Percentiles rank a stretch among this genome's conserved stretches.
phyloP scores from a whole-genome alignment of 441 rosid genomes.

The Adansonia grandidieri region DNA sequence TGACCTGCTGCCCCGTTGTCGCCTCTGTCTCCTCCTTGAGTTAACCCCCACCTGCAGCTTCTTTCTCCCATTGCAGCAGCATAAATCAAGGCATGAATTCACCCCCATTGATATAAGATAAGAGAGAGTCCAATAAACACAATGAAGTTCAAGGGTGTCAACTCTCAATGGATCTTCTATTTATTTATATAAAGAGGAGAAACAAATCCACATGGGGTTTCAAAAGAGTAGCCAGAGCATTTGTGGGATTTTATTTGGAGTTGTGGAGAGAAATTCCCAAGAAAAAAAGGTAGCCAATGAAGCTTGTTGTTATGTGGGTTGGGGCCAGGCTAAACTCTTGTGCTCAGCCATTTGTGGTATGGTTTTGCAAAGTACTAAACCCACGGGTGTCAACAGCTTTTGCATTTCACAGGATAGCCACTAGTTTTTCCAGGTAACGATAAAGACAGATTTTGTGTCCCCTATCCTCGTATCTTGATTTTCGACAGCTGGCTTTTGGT shows the following conservation, averaged over 20 bases:
- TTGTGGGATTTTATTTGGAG: background rate
- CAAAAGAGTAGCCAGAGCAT: background rate
- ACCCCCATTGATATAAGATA: background rate
- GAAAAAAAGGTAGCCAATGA: background rate
- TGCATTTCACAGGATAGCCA: background rate
- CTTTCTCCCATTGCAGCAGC: background rate
- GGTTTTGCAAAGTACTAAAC: background rate
- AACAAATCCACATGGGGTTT: background rate
- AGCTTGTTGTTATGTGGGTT: background rate
- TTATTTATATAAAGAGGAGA: background rate
- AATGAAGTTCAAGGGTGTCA: background rate
- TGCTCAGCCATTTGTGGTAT: background rate
- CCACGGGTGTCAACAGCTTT: constrained; percentile 10
- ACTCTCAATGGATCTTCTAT: background rate
- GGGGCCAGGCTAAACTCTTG: background rate
- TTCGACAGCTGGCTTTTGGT: constrained; percentile 2
- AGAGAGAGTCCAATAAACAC: background rate
- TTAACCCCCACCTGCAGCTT: background rate
- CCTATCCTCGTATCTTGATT: background rate
- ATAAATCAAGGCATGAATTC: background rate
- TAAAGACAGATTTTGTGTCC: background rate
- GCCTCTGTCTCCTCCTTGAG: background rate
- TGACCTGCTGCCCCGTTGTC: background rate
- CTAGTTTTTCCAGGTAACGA: background rate
- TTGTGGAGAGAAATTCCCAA: constrained; percentile 1